A percentile compares a stretch with the other conserved stretches of the same genome.
phyloP scores from a whole-genome alignment of 495 filamentous ascomycete species.

The Pyrenula aspistea region DNA sequence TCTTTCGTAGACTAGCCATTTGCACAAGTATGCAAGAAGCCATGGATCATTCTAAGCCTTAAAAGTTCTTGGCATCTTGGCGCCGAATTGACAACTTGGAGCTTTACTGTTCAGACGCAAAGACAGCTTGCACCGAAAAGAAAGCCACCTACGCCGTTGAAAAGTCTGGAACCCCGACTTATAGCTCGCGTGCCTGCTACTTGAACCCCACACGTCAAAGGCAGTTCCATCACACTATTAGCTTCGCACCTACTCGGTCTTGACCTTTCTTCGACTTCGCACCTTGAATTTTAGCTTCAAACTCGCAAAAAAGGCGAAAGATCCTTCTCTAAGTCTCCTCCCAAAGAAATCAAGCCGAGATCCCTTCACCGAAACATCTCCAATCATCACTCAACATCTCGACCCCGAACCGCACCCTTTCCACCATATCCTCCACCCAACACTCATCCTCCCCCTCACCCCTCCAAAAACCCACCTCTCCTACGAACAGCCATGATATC shows the following conservation, averaged over 20 bases:
- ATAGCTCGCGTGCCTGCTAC: too few relatives aligned
- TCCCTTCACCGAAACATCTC: too few relatives aligned
- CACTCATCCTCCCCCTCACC: not conserved
- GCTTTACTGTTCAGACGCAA: not conserved
- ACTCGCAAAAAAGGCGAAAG: not conserved
- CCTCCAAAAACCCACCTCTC: not conserved
- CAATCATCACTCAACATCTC: too few relatives aligned
- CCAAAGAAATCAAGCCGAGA: too few relatives aligned
- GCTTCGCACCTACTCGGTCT: not conserved
- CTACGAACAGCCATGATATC: constrained; percentile 23
- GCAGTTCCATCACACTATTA: not conserved
- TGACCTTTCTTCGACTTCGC: not conserved
- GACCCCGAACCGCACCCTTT: not conserved
- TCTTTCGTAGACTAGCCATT: too few relatives aligned
- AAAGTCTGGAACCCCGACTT: not conserved
- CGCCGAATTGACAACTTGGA: not conserved
- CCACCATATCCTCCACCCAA: not conserved
- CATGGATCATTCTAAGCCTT: too few relatives aligned
- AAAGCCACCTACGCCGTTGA: not conserved
- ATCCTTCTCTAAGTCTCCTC: not conserved
- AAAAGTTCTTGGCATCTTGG: not conserved
- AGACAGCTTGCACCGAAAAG: too few relatives aligned
- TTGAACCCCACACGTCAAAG: too few relatives aligned
- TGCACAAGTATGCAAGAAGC: too few relatives aligned
- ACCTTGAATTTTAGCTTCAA: not conserved